Conservation (phyloP, 345 rosid species). For the Bruguiera parviflora region DNA sequence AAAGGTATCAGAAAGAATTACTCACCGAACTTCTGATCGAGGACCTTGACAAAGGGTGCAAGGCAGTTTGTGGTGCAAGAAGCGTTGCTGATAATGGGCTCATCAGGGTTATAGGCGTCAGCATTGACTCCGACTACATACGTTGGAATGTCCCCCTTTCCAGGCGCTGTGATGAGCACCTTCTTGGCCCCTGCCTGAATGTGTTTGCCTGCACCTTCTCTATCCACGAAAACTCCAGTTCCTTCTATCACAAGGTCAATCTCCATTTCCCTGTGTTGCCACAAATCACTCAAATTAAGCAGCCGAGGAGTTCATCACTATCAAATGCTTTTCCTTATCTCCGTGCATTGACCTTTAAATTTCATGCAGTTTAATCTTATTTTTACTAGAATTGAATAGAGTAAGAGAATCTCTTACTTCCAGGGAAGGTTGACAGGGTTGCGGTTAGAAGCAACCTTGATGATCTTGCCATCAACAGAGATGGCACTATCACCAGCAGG, state of each 20-base stretch:
- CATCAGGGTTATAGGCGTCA: constrained; percentile 62
- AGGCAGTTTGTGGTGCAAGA: constrained; percentile 99
- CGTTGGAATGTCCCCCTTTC: constrained; percentile 97
- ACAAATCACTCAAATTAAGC: neutral
- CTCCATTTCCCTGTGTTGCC: constrained; percentile 58
- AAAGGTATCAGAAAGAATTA: neutral
- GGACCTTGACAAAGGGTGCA: constrained; percentile 98
- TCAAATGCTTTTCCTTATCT: neutral
- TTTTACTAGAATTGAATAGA: neutral
- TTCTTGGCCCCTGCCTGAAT: constrained; percentile 92
- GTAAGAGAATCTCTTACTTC: constrained; percentile 47
- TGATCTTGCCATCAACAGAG: constrained; percentile 97
- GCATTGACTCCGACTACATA: constrained; percentile 94
- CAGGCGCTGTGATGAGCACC: constrained; percentile 93
- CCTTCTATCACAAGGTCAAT: constrained; percentile 93
- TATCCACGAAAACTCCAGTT: constrained; percentile 94
- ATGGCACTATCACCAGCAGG: constrained; percentile 73
- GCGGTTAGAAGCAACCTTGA: constrained; percentile 80
- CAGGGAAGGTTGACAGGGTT: constrained; percentile 79
- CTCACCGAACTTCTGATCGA: constrained; percentile 93
- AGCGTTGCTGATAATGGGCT: constrained; percentile 92
- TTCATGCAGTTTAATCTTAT: too few relatives aligned
- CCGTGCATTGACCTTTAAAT: neutral
- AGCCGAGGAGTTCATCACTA: neutral
- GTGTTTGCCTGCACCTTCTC: constrained; percentile 96